Percentiles rank a stretch among this genome's conserved stretches.
Conservation (phyloP, 495 filamentous ascomycete species). For the Tuber indicum region DNA sequence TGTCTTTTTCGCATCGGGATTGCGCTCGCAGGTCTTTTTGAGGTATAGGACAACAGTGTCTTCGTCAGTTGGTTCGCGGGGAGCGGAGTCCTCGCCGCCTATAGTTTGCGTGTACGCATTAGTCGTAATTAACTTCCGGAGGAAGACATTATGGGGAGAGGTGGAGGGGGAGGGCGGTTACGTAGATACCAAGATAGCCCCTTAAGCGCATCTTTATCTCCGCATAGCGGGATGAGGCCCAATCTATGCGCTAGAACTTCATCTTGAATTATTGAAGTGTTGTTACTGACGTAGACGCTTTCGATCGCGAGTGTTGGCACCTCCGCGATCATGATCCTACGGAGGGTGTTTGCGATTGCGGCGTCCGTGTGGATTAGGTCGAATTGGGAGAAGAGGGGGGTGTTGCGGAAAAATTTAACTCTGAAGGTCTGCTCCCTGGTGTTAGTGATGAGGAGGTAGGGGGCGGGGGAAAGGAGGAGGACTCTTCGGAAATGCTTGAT, state of each 20-base stretch:
- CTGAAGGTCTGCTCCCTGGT: constrained; percentile 51
- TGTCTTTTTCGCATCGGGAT: constrained; percentile 57
- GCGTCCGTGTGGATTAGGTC: constrained; percentile 88
- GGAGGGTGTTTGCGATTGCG: constrained; percentile 93
- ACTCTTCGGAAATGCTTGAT: constrained; percentile 64
- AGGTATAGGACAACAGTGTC: constrained; percentile 74
- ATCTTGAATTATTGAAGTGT: constrained; percentile 95
- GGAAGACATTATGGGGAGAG: not conserved
- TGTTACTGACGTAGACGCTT: constrained; percentile 80
- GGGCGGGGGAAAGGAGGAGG: constrained; percentile 17
- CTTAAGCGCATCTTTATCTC: constrained; percentile 63
- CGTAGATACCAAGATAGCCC: constrained; percentile 68
- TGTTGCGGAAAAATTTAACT: constrained; percentile 77
- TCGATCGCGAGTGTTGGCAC: constrained; percentile 92
- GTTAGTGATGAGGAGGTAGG: not conserved
- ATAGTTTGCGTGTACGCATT: constrained; percentile 7
- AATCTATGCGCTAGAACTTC: constrained; percentile 86
- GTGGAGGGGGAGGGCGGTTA: constrained; percentile 44
- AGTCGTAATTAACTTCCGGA: not conserved
- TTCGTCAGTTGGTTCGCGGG: constrained; percentile 56
- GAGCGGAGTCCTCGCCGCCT: constrained; percentile 10
- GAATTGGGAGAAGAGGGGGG: constrained; percentile 68
- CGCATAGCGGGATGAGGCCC: constrained; percentile 83
- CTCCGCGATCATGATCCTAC: constrained; percentile 91
- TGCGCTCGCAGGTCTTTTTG: constrained; percentile 67